These are phyloP conservation scores for Stylosanthes scabra DNA, from an alignment of 331 rosid genomes.

Conservation along the genomic window DNA sequence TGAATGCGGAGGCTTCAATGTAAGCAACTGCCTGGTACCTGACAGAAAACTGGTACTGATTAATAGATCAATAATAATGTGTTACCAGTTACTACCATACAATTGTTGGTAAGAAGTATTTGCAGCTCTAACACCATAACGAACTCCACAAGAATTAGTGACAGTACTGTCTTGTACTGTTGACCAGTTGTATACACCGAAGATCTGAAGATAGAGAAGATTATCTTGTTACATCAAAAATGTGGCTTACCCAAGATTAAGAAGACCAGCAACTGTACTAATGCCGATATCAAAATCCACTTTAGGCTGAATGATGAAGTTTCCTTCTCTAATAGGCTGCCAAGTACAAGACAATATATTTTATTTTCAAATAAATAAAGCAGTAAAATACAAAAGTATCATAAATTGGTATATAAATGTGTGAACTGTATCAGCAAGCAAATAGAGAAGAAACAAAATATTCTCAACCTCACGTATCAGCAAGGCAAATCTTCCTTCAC, in stretches of 20 bases:
- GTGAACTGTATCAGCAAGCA: constrained; percentile 18
- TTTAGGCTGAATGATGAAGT: constrained; percentile 97
- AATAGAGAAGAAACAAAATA: constrained; percentile 13
- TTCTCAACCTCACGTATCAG: constrained; percentile 86
- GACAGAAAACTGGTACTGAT: constrained; percentile 37
- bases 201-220: constrained; percentile 27
- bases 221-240: constrained; percentile 9
- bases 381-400: constrained; percentile 15
- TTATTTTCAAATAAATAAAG: constrained; percentile 27
- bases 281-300: constrained; percentile 98
- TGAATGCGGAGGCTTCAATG: constrained; percentile 97
- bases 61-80: constrained; percentile 29
- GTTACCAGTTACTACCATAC: no score
- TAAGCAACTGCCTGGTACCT: constrained; percentile 99
- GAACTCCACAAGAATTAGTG: no score
- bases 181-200: not conserved
- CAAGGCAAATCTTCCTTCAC: constrained; percentile 98
- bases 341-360: constrained; percentile 30
- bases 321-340: constrained; percentile 97
- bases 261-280: constrained; percentile 96
- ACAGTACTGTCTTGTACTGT: no score
- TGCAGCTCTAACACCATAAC: no score
- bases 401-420: constrained; percentile 9
- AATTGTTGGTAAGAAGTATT: no score
- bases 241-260: constrained; percentile 90